These are phyloP conservation scores for Plasmodium blacklocki DNA, from an alignment of 169 alveolate genomes.

Conservation along the genomic window DNA sequence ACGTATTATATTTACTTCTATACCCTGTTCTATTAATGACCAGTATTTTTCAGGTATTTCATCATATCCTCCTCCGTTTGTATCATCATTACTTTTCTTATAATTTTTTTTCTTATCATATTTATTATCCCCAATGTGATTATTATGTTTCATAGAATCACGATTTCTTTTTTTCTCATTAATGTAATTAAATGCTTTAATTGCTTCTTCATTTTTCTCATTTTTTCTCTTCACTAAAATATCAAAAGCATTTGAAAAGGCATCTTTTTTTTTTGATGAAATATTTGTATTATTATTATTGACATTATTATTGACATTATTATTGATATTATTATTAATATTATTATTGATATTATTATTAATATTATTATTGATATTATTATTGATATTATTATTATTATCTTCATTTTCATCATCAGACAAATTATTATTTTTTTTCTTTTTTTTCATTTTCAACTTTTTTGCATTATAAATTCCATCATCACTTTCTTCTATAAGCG, in stretches of 20 bases:
- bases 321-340: not conserved
- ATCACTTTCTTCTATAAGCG: conserved; percentile 26
- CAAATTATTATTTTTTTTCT: not conserved
- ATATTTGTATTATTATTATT: not conserved
- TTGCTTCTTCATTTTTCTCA: conserved; percentile 66
- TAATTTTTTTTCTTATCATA: conserved; percentile 24
- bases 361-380: not conserved
- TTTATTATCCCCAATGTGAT: not conserved
- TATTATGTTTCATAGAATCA: not conserved
- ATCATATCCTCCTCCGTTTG: conserved; percentile 25
- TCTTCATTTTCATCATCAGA: not conserved
- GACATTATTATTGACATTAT: not conserved
- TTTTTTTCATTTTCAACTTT: conserved; percentile 25
- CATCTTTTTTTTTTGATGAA: conserved; percentile 14
- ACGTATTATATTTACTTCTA: conserved; percentile 36
- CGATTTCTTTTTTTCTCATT: conserved; percentile 46
- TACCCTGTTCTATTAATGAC: conserved; percentile 42
- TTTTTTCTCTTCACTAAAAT: conserved; percentile 41
- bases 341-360: not conserved
- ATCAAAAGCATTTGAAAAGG: conserved; percentile 55
- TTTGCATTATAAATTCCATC: conserved; percentile 61
- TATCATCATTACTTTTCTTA: conserved; percentile 36
- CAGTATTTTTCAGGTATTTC: conserved; percentile 38
- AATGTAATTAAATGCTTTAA: conserved; percentile 46
- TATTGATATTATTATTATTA: not conserved